Base-by-base conservation (phyloP, 2,329 filamentous ascomycete species). In the Penicillium sp. region DNA sequence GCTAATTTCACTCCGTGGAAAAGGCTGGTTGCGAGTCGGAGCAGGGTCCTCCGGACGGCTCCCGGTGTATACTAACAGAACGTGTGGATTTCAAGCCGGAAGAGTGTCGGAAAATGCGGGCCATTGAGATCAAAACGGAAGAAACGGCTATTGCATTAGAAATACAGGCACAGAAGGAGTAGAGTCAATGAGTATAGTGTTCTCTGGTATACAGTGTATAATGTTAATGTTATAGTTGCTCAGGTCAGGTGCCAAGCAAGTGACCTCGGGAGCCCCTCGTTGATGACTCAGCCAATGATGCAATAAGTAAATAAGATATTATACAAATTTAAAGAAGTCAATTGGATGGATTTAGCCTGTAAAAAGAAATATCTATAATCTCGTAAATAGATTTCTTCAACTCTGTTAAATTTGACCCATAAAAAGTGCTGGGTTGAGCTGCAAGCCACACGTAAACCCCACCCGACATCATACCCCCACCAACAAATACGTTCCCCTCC, bases 391-490 rank as follows among this genome's bases (percentile, higher is more conserved):
- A 25, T 16, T 31, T 31, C 36, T 25, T 10, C 10, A 25, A 41
- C 6, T 45, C 30, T 16, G 43, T 33, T 25, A 31, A 40, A 40
- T 30, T 14, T 28, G 33, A 35, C 16, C 17, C 14, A 2, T 25
- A 3, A 5, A 14, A 42, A 26, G 25, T 42, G 40, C 26, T 30
- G 38, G 25, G 16, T 43, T 30, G 33, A 51, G 47, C 53, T 55
- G 40, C 46, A 50, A 40, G 53, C 53, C 53, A 50, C 40, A 16
- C 22, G 42, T 28, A 7, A 30, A 5, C 36, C 51, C 53, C 47
- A 44, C 46, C 26, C 53, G 63, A 69, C 68, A 69, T 71, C 67
- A 71, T 69, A 58, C 60, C 51, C 64, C 61, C 61, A 69, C 68
- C 65, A 67, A 67, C 68, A 63, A 69, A 60, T 67, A 67, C 60